These are phyloP conservation scores for Podospora fimiseda DNA, from an alignment of 495 filamentous ascomycete genomes.

Conservation along the genomic window DNA sequence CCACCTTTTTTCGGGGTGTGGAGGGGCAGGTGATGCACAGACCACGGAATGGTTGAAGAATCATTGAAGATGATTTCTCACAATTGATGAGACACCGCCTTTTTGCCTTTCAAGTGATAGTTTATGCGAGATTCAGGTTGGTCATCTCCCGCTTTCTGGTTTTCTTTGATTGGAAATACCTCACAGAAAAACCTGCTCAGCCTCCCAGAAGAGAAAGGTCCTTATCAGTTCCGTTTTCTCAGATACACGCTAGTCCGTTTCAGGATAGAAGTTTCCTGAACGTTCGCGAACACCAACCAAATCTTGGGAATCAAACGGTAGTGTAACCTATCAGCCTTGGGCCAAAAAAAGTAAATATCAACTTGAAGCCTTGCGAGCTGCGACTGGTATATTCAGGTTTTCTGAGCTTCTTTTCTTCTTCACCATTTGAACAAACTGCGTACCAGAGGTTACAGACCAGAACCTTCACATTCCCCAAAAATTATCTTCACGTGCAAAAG, in stretches of 20 bases:
- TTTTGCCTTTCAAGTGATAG: neutral
- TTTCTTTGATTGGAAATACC: neutral
- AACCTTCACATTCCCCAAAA: too few relatives aligned
- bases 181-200: neutral
- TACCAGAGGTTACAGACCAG: too few relatives aligned
- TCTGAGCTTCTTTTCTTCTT: too few relatives aligned
- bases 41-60: constrained; percentile 3
- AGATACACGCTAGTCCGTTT: constrained; percentile 12
- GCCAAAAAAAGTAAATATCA: neutral
- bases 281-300: constrained; percentile 17
- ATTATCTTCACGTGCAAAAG: too few relatives aligned
- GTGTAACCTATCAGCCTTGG: neutral
- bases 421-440: too few relatives aligned
- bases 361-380: too few relatives aligned
- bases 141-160: neutral
- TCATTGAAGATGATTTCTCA: neutral
- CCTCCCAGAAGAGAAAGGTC: neutral
- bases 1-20: constrained; percentile 13
- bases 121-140: neutral
- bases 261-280: constrained; percentile 31
- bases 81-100: neutral
- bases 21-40: constrained; percentile 24
- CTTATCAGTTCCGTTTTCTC: neutral
- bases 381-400: too few relatives aligned
- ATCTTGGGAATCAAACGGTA: constrained; percentile 5